A percentile compares a stretch with the other conserved stretches of the same genome.
Evolutionary conservation across 23 red algal species (phyloP).

Genomic region (Agarophyton chilense): DNA sequence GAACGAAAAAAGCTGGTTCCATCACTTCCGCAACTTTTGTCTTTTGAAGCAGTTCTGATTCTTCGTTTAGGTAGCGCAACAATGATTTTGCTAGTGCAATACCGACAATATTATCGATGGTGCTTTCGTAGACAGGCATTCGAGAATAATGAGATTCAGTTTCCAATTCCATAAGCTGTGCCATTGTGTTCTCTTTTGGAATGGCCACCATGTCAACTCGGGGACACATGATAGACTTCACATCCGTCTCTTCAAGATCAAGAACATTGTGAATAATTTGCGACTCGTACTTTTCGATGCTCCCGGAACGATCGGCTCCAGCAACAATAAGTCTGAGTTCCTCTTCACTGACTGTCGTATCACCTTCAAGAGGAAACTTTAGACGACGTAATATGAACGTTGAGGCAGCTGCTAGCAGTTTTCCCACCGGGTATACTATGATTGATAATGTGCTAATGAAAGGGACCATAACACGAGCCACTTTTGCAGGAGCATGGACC

Average conservation of each 20-base stretch:
- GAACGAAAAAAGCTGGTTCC: constrained; percentile 95
- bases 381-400: constrained; percentile 75
- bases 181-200: constrained; percentile 41
- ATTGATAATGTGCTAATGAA: constrained; percentile 81
- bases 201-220: constrained; percentile 93
- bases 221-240: constrained; percentile 94
- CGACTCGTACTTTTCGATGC: constrained; percentile 93
- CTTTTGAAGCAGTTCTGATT: constrained; percentile 55
- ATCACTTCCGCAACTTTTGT: constrained; percentile 74
- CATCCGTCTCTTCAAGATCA: constrained; percentile 95
- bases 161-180: constrained; percentile 77
- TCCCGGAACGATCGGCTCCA: constrained; percentile 91
- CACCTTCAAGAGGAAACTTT: constrained; percentile 72
- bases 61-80: constrained; percentile 70
- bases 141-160: constrained; percentile 87
- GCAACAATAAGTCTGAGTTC: constrained; percentile 97
- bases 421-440: constrained; percentile 98
- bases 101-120: constrained; percentile 92
- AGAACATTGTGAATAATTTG: constrained; percentile 96
- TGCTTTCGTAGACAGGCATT: constrained; percentile 85
- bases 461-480: constrained; percentile 88
- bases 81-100: constrained; percentile 87
- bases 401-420: constrained; percentile 73
- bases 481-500: constrained; percentile 84
- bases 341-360: constrained; percentile 86